A percentile compares a stretch with the other conserved stretches of the same genome.
Conservation (phyloP, 148 eudicot genomes). For the Amaranthus palmeri region DNA sequence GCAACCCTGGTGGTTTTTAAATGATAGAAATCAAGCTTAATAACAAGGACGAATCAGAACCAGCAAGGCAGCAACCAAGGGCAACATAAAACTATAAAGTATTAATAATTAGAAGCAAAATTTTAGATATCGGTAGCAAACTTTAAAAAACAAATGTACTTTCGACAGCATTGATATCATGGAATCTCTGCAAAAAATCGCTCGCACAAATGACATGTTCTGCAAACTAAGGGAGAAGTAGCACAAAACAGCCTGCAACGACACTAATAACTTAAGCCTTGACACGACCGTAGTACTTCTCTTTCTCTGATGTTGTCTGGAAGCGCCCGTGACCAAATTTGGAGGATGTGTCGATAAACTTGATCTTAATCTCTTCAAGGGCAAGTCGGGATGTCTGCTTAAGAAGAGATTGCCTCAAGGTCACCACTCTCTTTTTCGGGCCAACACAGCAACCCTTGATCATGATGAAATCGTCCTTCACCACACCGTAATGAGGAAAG, state of each 20-base stretch:
- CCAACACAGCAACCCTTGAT: slow-evolving; percentile 78
- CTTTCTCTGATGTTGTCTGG: slow-evolving; percentile 70
- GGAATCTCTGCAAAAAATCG: neutral
- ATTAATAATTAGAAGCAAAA: too few species aligned
- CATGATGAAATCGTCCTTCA: slow-evolving; percentile 69
- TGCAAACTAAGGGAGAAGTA: neutral
- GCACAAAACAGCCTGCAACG: neutral
- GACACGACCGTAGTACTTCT: slow-evolving; percentile 46
- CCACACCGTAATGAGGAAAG: slow-evolving; percentile 75
- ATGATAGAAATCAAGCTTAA: too few species aligned
- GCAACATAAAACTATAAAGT: too few species aligned
- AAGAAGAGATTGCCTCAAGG: slow-evolving; percentile 23
- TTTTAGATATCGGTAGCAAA: too few species aligned
- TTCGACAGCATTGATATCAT: neutral
- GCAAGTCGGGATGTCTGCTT: too few species aligned
- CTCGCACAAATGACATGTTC: neutral
- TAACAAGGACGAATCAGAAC: too few species aligned
- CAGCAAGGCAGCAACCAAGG: too few species aligned
- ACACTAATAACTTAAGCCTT: slow-evolving; percentile 24
- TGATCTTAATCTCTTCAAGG: slow-evolving; percentile 36
- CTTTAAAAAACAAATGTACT: too few species aligned
- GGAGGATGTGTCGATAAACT: slow-evolving; percentile 79
- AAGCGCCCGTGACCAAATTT: slow-evolving; percentile 80
- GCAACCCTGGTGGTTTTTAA: too few species aligned
- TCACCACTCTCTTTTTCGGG: slow-evolving; percentile 73